Base-by-base conservation (phyloP, 1,139 yeast genomes). In the Diutina mesorugosa region DNA sequence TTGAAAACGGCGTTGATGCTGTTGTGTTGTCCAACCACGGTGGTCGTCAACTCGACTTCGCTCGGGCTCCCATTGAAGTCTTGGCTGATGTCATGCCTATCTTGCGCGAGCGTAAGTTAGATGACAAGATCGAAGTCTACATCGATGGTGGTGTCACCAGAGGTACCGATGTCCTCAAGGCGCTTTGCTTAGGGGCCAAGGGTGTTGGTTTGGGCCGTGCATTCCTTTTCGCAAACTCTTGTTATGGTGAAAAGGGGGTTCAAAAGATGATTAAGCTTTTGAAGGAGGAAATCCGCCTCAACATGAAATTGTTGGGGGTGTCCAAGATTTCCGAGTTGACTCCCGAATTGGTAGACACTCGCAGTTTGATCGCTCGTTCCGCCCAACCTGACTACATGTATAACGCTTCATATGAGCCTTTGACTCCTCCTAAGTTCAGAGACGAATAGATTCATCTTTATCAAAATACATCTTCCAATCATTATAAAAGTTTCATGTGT, bases 241-340 rank as follows among this genome's bases (percentile, higher is more conserved):
- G 87, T 1, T 85, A 85, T 61, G 93, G 93, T 4, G 87, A 82
- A 58, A 84, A 77, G 8, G 97, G 97, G 59, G 96, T 90, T 18
- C 74, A 75, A 57, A 81, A 80, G 62, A 93, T 95, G 8, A 84
- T 87, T 61, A 90, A 86, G 64, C 72, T 90, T 55, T 74, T 91
- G 62, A 86, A 84, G 65, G 90, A 85, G 59, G 98, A 91, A 67
- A 69, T 91, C 67, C 83, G 80, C 60, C 87, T 90, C 93, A 83
- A 86, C 69, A 89, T 91, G 97, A 78, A 96, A 61, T 74, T 90
- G 55, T 72, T 91, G 56, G 98, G 97, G 51, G 96, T 81, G 45
- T 30, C 35, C 21, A 58, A 57, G 18, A 35, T 60, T 46, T 30
- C 41, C 14, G 61, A 59, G 3, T 57, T 60, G 54, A 55, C 55